Evolutionary conservation across 306 rosid species (phyloP).

Genomic region (Acmispon strigosus): DNA sequence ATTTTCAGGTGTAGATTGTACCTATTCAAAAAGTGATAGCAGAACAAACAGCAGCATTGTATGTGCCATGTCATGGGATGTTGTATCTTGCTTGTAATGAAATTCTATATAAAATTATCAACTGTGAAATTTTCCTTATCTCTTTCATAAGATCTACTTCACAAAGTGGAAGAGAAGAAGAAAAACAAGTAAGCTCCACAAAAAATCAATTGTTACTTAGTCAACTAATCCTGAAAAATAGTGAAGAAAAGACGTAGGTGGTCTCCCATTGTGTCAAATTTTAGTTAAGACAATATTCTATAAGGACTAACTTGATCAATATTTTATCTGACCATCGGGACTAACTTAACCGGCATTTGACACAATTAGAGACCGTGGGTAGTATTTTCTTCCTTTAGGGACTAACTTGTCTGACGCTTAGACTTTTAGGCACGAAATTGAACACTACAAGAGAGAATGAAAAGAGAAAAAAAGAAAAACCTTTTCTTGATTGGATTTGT

Average conservation of each 20-base stretch:
- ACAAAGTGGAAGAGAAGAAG: background rate
- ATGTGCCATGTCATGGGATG: background rate
- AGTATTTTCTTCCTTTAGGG: too few species aligned
- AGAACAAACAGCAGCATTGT: background rate
- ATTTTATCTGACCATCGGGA: too few species aligned
- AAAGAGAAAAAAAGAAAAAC: slow-evolving; percentile 18
- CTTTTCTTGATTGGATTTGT: slow-evolving; percentile 38
- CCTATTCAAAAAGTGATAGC: slow-evolving; percentile 25
- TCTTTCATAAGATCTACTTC: background rate
- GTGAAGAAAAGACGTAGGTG: too few species aligned
- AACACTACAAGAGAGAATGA: background rate
- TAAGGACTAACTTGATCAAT: too few species aligned
- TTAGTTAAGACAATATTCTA: too few species aligned
- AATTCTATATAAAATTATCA: background rate
- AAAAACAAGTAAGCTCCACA: background rate
- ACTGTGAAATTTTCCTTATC: background rate
- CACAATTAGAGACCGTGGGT: too few species aligned
- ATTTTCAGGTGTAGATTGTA: slow-evolving; percentile 12
- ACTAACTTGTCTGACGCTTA: too few species aligned
- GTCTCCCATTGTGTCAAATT: too few species aligned
- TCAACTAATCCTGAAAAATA: background rate
- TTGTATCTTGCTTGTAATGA: background rate
- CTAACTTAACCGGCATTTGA: too few species aligned
- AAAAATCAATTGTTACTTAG: background rate
- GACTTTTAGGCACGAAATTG: too few species aligned